phyloP scores from a whole-genome alignment of 2,329 filamentous ascomycete species.

The Pseudogymnoascus sp. region DNA sequence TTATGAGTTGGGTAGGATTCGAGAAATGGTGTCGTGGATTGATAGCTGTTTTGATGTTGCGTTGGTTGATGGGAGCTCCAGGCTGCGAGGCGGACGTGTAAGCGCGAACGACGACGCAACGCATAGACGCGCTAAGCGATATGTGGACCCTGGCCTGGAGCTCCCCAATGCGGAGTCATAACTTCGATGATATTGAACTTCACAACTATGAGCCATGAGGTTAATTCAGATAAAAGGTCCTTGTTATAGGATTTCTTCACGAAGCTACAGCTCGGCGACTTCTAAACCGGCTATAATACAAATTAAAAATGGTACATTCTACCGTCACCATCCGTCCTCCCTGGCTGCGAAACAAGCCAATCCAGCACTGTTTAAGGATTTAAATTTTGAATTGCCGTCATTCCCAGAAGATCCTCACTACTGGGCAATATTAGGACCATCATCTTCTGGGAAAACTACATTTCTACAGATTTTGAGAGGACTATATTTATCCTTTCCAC shows the following conservation, averaged over 20 bases:
- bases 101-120: constrained; percentile 8
- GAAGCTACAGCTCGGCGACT: background rate
- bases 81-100: constrained; percentile 14
- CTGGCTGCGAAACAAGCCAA: constrained; percentile 43
- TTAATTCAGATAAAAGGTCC: background rate
- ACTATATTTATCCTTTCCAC: constrained; percentile 67
- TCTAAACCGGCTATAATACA: constrained; percentile 53
- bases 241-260: background rate
- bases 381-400: constrained; percentile 65
- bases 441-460: constrained; percentile 70
- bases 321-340: constrained; percentile 62
- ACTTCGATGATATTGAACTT: background rate
- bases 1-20: background rate
- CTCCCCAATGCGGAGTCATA: constrained; percentile 19
- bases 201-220: constrained; percentile 6
- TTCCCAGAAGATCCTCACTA: constrained; percentile 45
- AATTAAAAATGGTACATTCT: constrained; percentile 77
- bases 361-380: constrained; percentile 62
- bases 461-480: constrained; percentile 75
- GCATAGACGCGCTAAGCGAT: constrained; percentile 12
- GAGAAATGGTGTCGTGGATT: constrained; percentile 10
- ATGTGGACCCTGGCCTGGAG: constrained; percentile 1
- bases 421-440: constrained; percentile 81
- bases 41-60: constrained; percentile 8
- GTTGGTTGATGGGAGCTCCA: constrained; percentile 13